Evolutionary conservation across 148 eudicot genomes (phyloP).

Genomic region (Amaranthus hypochondriacus): DNA sequence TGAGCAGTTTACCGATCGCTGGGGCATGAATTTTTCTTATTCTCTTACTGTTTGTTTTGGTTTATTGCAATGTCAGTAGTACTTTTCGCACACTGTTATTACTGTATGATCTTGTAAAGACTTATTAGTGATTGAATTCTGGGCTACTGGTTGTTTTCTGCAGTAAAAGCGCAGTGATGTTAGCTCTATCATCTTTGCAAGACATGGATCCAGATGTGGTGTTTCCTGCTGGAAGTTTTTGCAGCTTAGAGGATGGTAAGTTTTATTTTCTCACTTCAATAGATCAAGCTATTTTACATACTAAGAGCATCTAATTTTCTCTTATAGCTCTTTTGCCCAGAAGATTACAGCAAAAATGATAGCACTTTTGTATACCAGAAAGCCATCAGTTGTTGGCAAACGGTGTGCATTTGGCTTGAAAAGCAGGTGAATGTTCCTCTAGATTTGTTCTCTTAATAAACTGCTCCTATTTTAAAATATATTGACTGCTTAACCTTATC

Average conservation of each 20-base stretch:
- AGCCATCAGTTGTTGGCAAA: constrained; percentile 1
- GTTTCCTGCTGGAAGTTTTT: constrained; percentile 66
- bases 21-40: background rate
- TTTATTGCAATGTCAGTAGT: background rate
- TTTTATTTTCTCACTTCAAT: background rate
- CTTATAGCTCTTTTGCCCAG: constrained; percentile 62
- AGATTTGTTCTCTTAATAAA: background rate
- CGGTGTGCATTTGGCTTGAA: background rate
- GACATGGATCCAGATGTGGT: constrained; percentile 50
- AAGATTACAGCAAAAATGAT: constrained; percentile 32
- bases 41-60: background rate
- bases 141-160: constrained; percentile 24
- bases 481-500: background rate
- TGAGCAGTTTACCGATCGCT: background rate
- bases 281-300: background rate
- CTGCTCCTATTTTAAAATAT: background rate
- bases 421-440: constrained; percentile 17
- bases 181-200: constrained; percentile 47
- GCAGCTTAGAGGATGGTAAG: constrained; percentile 72
- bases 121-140: constrained; percentile 4
- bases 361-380: constrained; percentile 14
- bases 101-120: background rate
- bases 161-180: constrained; percentile 66
- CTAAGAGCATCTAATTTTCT: constrained; percentile 19
- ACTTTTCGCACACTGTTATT: background rate